Evolutionary conservation across 805 yeast species (phyloP), one percentile per base, ranked within the genome.

Genomic region (Candida xiaguanensis): DNA sequence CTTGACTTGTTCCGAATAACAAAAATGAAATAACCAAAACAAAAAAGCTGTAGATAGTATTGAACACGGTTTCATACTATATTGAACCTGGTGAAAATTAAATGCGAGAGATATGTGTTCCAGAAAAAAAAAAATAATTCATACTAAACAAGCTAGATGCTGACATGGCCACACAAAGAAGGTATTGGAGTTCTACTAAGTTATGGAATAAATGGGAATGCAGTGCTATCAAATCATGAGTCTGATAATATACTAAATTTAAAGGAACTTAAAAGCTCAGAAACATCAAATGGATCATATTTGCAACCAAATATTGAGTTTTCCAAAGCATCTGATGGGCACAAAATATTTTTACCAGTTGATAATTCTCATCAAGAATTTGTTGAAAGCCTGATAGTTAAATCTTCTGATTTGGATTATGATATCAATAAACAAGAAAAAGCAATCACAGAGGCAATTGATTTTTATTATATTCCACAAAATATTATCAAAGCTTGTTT

Each of bases 161-260:
- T 16, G 15, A 16, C 29, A 13, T 70, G 73, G 74, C 73, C 74
- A 42, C 58, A 65, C 16, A 61, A 59, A 38, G 50, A 51, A 24
- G 62, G 59, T 13, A 46, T 56, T 27, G 74, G 74, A 4, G 57
- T 58, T 4, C 67, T 64, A 44, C 52, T 73, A 27, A 54, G 70
- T 3, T 68, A 67, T 47, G 78, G 78, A 1, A 64, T 68, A 7
- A 59, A 54, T 27, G 78, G 78, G 3, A 54, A 51, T 40, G 60
- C 57, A n/a, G 25, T 41, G 3, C 9, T 20, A 7, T 9, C 9
- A 9, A 20, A 20, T 7, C 9, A 20, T 20, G 23, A 50, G 6
- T 12, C 39, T 4, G 23, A 5, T 9, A 13, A 14, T 16, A 22
- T 27, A 16, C 4, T 4, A 4, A 25, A n/a, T n/a, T n/a, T n/a